phyloP scores from a whole-genome alignment of 208 protist genomes.

The Plasmodiophora brassicae region DNA sequence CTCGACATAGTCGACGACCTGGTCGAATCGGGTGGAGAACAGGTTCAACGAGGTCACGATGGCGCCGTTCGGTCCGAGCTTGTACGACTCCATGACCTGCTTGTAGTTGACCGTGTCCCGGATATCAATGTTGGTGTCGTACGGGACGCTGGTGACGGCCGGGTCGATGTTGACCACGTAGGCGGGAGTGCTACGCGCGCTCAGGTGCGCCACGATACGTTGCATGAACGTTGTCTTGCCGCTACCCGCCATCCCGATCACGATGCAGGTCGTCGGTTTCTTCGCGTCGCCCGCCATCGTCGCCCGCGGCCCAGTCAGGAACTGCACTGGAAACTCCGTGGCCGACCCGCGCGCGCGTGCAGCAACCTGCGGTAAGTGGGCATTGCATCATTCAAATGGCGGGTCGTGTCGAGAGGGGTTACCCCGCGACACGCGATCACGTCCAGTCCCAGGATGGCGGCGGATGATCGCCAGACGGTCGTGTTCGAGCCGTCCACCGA shows the following conservation, averaged over 20 bases:
- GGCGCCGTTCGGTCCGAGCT: slow-evolving; percentile 87
- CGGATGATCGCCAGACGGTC: too few species aligned
- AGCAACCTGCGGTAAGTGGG: too few species aligned
- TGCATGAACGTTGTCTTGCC: slow-evolving; percentile 97
- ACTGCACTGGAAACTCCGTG: too few species aligned
- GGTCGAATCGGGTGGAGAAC: slow-evolving; percentile 94
- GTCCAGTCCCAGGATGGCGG: too few species aligned
- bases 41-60: slow-evolving; percentile 98
- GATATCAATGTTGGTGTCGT: slow-evolving; percentile 95
- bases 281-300: slow-evolving; percentile 40
- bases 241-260: slow-evolving; percentile 97
- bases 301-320: too few species aligned
- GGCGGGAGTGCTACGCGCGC: slow-evolving; percentile 62
- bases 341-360: too few species aligned
- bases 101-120: slow-evolving; percentile 96
- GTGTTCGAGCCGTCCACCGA: slow-evolving; percentile 1
- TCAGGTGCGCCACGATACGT: slow-evolving; percentile 82
- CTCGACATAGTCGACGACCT: slow-evolving; percentile 84
- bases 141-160: slow-evolving; percentile 86
- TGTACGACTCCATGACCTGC: neutral
- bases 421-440: too few species aligned
- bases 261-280: slow-evolving; percentile 80
- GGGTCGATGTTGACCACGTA: slow-evolving; percentile 98
- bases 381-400: too few species aligned
- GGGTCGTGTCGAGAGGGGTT: too few species aligned